Conservation (phyloP, 1,139 yeast genomes). For the Magnusiomyces paraingens region DNA sequence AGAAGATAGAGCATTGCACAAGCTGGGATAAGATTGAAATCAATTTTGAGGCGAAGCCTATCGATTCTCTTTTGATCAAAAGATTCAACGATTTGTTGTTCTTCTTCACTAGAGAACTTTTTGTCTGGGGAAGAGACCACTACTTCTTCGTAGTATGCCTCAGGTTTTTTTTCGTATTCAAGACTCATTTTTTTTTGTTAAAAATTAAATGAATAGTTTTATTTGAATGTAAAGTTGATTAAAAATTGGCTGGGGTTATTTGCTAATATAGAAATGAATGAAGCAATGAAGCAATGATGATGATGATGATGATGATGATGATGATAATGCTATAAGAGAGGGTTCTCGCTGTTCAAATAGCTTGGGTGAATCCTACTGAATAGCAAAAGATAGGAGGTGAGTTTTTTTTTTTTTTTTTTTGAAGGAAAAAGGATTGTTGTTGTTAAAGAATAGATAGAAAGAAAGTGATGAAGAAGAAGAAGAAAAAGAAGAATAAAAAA, state of each 20-base stretch:
- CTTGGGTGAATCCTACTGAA: not conserved
- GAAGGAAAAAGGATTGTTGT: not conserved
- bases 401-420: too few species aligned
- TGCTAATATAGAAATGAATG: too few species aligned
- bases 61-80: constrained; percentile 2
- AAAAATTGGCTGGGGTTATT: too few species aligned
- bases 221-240: too few species aligned
- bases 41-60: constrained; percentile 44
- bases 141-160: too few species aligned
- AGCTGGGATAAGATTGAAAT: constrained; percentile 51
- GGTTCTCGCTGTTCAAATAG: constrained; percentile 5
- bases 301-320: too few species aligned
- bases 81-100: constrained; percentile 5
- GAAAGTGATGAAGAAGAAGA: not conserved
- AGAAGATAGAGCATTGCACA: constrained; percentile 51
- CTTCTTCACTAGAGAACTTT: not conserved
- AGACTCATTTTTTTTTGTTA: not conserved
- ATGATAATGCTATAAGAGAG: not conserved
- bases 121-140: not conserved
- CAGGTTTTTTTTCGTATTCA: too few species aligned
- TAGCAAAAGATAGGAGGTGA: not conserved
- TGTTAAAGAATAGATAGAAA: not conserved
- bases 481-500: not conserved
- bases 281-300: too few species aligned
- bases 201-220: not conserved